These are phyloP conservation scores for Colletotrichum truncatum DNA, from an alignment of 2,329 filamentous ascomycete species.

Conservation along the genomic window DNA sequence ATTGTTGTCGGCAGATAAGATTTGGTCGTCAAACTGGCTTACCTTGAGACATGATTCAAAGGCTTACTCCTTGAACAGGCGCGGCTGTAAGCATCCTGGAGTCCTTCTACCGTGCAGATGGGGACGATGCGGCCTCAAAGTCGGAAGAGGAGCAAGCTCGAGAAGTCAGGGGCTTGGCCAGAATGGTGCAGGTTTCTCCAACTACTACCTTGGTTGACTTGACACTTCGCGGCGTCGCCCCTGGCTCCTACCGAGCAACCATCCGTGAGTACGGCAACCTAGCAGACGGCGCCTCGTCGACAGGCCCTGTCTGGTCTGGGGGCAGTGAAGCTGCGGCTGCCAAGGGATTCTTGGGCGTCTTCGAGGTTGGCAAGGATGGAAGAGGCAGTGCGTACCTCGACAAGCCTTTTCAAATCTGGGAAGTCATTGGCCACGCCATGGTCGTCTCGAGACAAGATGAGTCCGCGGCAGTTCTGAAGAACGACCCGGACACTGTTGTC, in stretches of 20 bases:
- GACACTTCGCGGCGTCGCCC: conserved; percentile 81
- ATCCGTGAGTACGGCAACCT: conserved; percentile 90
- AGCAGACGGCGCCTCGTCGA: conserved; percentile 81
- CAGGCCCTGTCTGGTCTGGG: conserved; percentile 81
- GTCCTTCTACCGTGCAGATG: conserved; percentile 67
- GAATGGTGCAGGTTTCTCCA: conserved; percentile 91
- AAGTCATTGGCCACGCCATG: conserved; percentile 93
- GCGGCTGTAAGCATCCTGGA: conserved; percentile 97
- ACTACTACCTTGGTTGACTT: conserved; percentile 86
- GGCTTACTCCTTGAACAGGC: conserved; percentile 50
- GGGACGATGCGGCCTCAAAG: conserved; percentile 48
- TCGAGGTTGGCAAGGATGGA: conserved; percentile 80
- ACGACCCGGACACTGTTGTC: conserved; percentile 86
- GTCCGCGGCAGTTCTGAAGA: conserved; percentile 62
- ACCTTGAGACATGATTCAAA: neutral
- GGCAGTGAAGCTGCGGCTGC: conserved; percentile 51
- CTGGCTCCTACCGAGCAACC: conserved; percentile 84
- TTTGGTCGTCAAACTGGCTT: neutral
- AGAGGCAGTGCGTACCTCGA: conserved; percentile 84
- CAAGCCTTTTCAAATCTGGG: conserved; percentile 88
- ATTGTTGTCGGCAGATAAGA: conserved; percentile 8
- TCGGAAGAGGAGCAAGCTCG: conserved; percentile 49
- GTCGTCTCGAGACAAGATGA: conserved; percentile 78
- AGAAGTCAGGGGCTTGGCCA: conserved; percentile 83
- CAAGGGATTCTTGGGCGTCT: conserved; percentile 71